phyloP scores from a whole-genome alignment of 2,329 filamentous ascomycete species.

The Colletotrichum liriopes region DNA sequence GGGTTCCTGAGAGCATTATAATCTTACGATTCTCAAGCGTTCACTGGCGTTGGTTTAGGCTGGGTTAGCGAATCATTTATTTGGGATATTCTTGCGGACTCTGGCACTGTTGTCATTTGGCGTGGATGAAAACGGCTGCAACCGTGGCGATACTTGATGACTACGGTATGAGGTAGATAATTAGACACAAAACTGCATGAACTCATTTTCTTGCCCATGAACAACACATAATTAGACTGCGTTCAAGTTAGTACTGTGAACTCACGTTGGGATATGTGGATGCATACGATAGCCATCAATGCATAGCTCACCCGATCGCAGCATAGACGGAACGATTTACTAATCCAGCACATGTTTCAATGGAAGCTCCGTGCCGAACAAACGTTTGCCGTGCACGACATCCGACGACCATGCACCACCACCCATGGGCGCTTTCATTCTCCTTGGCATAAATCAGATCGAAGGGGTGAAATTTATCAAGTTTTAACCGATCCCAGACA shows the following conservation, averaged over 20 bases:
- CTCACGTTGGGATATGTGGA: neutral
- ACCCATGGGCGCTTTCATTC: neutral
- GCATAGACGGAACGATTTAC: neutral
- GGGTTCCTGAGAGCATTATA: constrained; percentile 26
- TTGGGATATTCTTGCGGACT: neutral
- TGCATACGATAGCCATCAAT: neutral
- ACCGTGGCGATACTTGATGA: neutral
- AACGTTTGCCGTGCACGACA: neutral
- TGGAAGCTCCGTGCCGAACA: neutral
- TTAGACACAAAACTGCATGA: neutral
- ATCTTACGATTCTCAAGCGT: neutral
- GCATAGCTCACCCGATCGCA: neutral
- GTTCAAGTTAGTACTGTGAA: neutral
- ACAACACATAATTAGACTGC: neutral
- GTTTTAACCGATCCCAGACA: no score
- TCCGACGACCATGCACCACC: neutral
- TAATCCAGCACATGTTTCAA: neutral
- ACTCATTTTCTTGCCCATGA: neutral
- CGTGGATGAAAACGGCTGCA: neutral
- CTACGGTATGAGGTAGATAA: neutral
- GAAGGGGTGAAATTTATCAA: no score
- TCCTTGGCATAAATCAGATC: no score
- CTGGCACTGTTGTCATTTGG: neutral
- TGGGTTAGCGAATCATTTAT: neutral
- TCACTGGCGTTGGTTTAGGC: neutral